Percentiles rank a stretch among this genome's conserved stretches.
Evolutionary conservation across 2,329 filamentous ascomycete genomes (phyloP).

Genomic region (Dryadomyces quercus-mongolicae): DNA sequence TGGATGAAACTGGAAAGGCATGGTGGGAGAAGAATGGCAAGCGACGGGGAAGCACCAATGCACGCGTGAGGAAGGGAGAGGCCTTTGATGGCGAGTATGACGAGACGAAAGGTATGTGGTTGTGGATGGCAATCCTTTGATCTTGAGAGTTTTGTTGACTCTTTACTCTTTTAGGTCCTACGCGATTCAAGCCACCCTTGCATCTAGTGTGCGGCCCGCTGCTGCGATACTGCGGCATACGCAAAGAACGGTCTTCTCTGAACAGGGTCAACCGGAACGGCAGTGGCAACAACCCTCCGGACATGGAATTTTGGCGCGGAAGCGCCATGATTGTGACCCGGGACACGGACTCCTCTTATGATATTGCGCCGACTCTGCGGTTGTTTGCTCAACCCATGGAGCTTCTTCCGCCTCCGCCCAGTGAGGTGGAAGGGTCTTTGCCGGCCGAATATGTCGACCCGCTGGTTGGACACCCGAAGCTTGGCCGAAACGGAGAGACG

Average conservation of each 20-base stretch:
- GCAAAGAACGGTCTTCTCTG: conserved; percentile 41
- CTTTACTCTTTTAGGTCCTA: conserved; percentile 31
- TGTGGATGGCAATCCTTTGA: not conserved
- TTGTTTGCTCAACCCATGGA: conserved; percentile 82
- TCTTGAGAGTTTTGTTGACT: conserved; percentile 9
- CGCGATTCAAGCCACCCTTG: conserved; percentile 69
- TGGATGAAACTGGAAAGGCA: conserved; percentile 38
- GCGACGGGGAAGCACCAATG: conserved; percentile 28
- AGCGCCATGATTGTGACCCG: conserved; percentile 91
- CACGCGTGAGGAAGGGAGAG: conserved; percentile 42
- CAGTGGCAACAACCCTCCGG: conserved; percentile 18
- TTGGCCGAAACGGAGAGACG: conserved; percentile 73
- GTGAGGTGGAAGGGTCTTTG: conserved; percentile 51
- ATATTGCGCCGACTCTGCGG: conserved; percentile 63
- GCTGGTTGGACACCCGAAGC: conserved; percentile 73
- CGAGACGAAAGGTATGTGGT: conserved; percentile 36
- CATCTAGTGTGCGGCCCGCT: conserved; percentile 86
- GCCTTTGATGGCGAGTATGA: conserved; percentile 58
- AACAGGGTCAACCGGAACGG: conserved; percentile 23
- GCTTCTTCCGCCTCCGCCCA: conserved; percentile 65
- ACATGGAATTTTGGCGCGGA: conserved; percentile 81
- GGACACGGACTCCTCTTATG: conserved; percentile 73
- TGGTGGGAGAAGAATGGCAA: conserved; percentile 63
- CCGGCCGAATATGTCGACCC: conserved; percentile 80
- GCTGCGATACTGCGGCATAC: conserved; percentile 77